Base-by-base conservation (phyloP, 306 rosid species). In the Malus sieversii region DNA sequence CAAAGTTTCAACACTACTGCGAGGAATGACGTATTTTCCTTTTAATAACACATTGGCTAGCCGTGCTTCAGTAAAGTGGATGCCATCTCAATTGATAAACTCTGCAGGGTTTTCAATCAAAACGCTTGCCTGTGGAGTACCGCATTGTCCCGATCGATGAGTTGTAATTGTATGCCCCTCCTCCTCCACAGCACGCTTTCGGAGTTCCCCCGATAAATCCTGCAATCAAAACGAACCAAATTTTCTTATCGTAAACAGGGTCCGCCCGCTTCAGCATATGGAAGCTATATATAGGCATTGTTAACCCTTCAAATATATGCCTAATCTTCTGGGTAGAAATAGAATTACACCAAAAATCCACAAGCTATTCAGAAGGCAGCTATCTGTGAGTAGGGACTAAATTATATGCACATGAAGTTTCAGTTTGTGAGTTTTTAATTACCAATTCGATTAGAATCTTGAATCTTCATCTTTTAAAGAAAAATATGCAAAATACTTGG, bases 121-220 rank as follows among this genome's bases (percentile, higher is more conserved):
- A 73, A 27, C 68, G 42, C 55, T 73, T 40, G 77, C 77, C 27
- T 40, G 10, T 16, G 8, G 15, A 42, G 57, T 2, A 10, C 68
- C 77, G 42, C 77, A 59, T 59, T 38, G 18, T 10, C 58, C 77
- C 6, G 68, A 73, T 42, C 6, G 58, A 73, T 42, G 57, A 73
- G 40, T 60, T 73, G 58, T 38, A 73, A 59, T 59, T 73, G 77
- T 59, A 73, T 42, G 68, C 38, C 12, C 77, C 77, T 16, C 77
- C 76, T 10, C 76, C 57, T 73, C 68, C 77, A 42, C 68, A 73
- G 18, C 77, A 59, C 18, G 58, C 40, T 59, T 60, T 11, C 5
- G 16, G 7, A 14, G 58, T 60, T 73, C 57, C 42, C 25, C 58
- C 58, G 12, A 23, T 38, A 73, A 72, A 59, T 42, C 68, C 77